These are phyloP conservation scores for Aspergillus felis DNA, from an alignment of 2,329 filamentous ascomycete genomes.

Conservation along the genomic window DNA sequence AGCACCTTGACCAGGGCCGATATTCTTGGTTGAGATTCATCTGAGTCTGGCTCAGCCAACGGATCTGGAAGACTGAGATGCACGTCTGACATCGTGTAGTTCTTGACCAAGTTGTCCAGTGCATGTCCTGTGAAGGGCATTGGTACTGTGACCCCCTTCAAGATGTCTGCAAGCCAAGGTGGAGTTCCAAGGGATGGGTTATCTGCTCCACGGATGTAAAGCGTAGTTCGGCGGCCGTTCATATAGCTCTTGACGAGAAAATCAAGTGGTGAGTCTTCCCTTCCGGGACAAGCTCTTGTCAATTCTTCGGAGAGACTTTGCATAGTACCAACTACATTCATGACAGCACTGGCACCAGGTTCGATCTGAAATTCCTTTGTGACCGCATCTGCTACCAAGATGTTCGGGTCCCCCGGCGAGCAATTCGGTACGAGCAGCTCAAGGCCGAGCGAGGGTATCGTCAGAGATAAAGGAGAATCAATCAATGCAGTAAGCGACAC, in stretches of 20 bases:
- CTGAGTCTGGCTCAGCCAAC: slow-evolving; percentile 69
- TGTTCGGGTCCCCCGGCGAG: slow-evolving; percentile 64
- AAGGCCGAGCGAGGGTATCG: slow-evolving; percentile 76
- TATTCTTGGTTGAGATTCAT: slow-evolving; percentile 70
- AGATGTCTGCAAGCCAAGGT: slow-evolving; percentile 73
- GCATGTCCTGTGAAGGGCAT: slow-evolving; percentile 78
- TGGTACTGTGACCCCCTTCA: slow-evolving; percentile 77
- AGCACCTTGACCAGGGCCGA: slow-evolving; percentile 79
- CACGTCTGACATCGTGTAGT: slow-evolving; percentile 81
- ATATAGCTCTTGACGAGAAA: slow-evolving; percentile 76
- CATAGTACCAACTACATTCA: slow-evolving; percentile 69
- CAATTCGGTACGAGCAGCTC: slow-evolving; percentile 84
- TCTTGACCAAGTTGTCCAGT: slow-evolving; percentile 78
- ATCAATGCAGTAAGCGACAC: slow-evolving; percentile 70
- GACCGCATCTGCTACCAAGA: slow-evolving; percentile 71
- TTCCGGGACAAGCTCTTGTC: slow-evolving; percentile 69
- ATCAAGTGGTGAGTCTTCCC: slow-evolving; percentile 78
- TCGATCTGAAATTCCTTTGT: slow-evolving; percentile 65
- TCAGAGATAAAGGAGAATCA: slow-evolving; percentile 71
- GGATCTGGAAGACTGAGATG: slow-evolving; percentile 82
- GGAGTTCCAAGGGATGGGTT: slow-evolving; percentile 66
- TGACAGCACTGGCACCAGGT: slow-evolving; percentile 63
- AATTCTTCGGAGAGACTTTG: slow-evolving; percentile 69
- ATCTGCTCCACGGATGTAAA: slow-evolving; percentile 78
- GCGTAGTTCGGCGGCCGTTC: slow-evolving; percentile 69